These are phyloP conservation scores for Calonectria multiphialidica DNA, from an alignment of 2,329 filamentous ascomycete genomes.

Conservation along the genomic window DNA sequence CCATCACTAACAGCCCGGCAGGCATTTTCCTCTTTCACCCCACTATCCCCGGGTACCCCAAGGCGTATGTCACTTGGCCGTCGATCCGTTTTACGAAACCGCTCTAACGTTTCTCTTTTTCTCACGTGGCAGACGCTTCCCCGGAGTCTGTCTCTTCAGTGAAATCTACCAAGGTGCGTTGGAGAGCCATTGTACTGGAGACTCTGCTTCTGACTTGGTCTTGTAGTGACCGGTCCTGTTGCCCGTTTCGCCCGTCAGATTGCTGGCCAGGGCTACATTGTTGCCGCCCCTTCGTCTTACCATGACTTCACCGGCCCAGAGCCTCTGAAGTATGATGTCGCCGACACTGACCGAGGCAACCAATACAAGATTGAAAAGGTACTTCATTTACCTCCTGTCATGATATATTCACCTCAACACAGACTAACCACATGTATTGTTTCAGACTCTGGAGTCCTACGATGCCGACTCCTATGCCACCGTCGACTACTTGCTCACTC, in stretches of 20 bases:
- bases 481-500: constrained; percentile 77
- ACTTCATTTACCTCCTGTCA: constrained; percentile 16
- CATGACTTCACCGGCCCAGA: constrained; percentile 93
- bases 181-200: background rate
- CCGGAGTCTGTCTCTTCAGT: constrained; percentile 88
- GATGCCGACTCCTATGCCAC: constrained; percentile 80
- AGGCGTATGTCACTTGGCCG: constrained; percentile 69
- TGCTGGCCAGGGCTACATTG: constrained; percentile 92
- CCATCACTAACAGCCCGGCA: constrained; percentile 50
- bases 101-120: constrained; percentile 18
- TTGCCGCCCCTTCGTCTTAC: constrained; percentile 90
- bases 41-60: constrained; percentile 84
- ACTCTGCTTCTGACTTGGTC: background rate
- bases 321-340: constrained; percentile 85
- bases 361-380: constrained; percentile 87
- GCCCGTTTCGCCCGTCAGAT: constrained; percentile 92
- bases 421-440: background rate
- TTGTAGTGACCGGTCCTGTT: constrained; percentile 87
- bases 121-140: constrained; percentile 69
- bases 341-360: constrained; percentile 90
- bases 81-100: no score
- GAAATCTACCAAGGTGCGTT: constrained; percentile 92
- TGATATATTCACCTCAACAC: background rate
- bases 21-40: constrained; percentile 93
- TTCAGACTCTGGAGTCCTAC: constrained; percentile 83